phyloP scores from a whole-genome alignment of 2,329 filamentous ascomycete species.

The Ustulina deusta region DNA sequence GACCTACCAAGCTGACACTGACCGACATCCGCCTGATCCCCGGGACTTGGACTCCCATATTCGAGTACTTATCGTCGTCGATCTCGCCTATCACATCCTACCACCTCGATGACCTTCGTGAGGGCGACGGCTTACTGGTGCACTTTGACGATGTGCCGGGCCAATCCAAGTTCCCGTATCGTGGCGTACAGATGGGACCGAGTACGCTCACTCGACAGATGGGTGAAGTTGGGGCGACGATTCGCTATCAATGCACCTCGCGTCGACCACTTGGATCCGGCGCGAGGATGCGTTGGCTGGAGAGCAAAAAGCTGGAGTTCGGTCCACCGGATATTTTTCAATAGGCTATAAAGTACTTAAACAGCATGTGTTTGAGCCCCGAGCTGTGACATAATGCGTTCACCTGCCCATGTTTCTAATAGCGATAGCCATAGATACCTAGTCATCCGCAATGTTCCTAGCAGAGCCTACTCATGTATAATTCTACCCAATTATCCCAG shows the following conservation, averaged over 20 bases:
- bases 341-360: not conserved
- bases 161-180: not conserved
- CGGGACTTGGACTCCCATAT: constrained; percentile 1
- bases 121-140: not conserved
- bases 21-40: not conserved
- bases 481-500: not conserved
- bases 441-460: not conserved
- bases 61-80: constrained; percentile 2
- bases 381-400: not conserved
- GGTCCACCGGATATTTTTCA: not conserved
- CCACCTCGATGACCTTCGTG: constrained; percentile 7
- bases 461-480: not conserved
- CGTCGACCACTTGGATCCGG: not conserved
- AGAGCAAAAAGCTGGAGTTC: not conserved
- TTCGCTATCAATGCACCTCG: not conserved
- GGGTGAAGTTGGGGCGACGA: not conserved
- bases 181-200: not conserved
- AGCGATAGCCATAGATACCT: not conserved
- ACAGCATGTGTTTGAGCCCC: not conserved
- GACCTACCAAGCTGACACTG: not conserved
- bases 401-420: not conserved
- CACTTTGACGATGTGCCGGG: constrained; percentile 4
- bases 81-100: not conserved
- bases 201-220: not conserved
- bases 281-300: not conserved